A percentile compares a stretch with the other conserved stretches of the same genome.
Conservation (phyloP, 306 rosid genomes). For the Phaseolus lunatus region DNA sequence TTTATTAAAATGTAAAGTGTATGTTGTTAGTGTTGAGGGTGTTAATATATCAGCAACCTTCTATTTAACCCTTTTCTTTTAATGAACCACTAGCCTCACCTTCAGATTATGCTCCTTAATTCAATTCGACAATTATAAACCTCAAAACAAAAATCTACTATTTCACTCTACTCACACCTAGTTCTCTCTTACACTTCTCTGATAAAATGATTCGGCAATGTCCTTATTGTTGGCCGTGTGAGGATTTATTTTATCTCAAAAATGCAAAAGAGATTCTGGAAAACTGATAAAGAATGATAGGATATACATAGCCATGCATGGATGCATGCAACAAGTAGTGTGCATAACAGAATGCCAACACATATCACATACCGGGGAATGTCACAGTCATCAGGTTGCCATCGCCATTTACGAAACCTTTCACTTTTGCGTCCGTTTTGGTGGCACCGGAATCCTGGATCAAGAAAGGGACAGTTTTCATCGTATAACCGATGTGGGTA, state of each 20-base stretch:
- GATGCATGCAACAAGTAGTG: slow-evolving; percentile 29
- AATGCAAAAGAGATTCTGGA: no score
- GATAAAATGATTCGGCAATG: no score
- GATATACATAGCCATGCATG: slow-evolving; percentile 24
- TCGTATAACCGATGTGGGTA: slow-evolving; percentile 49
- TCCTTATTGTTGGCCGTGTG: no score
- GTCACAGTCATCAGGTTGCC: slow-evolving; percentile 76
- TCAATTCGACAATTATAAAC: neutral
- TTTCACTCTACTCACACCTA: neutral
- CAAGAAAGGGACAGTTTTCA: slow-evolving; percentile 80
- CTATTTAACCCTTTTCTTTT: neutral
- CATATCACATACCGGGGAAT: slow-evolving; percentile 68
- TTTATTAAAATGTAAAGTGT: no score
- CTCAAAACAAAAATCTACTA: neutral
- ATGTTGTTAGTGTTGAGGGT: no score
- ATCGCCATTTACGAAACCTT: slow-evolving; percentile 70
- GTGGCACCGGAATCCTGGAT: slow-evolving; percentile 87
- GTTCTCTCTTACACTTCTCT: neutral
- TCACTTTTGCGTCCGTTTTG: slow-evolving; percentile 67
- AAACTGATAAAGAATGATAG: neutral
- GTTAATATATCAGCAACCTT: no score
- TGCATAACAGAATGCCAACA: neutral
- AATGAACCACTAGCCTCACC: neutral
- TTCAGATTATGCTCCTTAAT: neutral
- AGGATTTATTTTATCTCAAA: no score